phyloP scores from a whole-genome alignment of 306 rosid genomes.

The Acacia melanoxylon region DNA sequence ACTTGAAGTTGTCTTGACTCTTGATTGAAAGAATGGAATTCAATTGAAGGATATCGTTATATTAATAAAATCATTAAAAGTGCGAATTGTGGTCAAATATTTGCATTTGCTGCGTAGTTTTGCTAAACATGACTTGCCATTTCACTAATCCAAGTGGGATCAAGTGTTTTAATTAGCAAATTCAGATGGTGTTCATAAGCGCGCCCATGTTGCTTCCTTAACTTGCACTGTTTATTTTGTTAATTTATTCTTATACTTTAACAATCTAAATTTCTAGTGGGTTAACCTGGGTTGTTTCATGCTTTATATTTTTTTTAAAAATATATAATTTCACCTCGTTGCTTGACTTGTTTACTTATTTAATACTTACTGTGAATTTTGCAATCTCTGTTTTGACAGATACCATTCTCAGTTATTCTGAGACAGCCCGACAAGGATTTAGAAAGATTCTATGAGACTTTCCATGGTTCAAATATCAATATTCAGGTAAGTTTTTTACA shows the following conservation, averaged over 20 bases:
- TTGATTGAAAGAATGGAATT: slow-evolving; percentile 7
- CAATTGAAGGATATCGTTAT: not conserved
- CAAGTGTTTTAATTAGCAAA: slow-evolving; percentile 12
- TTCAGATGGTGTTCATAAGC: not conserved
- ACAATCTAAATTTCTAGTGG: not conserved
- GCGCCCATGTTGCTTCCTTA: not conserved
- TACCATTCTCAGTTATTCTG: slow-evolving; percentile 75
- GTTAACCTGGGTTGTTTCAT: not conserved
- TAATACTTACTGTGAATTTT: slow-evolving; percentile 14
- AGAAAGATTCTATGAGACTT: slow-evolving; percentile 80
- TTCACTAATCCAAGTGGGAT: not conserved
- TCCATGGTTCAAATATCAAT: slow-evolving; percentile 83
- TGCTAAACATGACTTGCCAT: slow-evolving; percentile 11
- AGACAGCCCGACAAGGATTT: slow-evolving; percentile 55
- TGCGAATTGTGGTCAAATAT: not conserved
- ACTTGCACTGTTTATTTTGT: not conserved
- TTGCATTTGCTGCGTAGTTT: slow-evolving; percentile 17
- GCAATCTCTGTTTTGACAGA: slow-evolving; percentile 48
- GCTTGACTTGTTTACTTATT: slow-evolving; percentile 11
- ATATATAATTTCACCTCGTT: slow-evolving; percentile 17
- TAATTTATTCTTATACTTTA: not conserved
- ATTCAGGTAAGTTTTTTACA: slow-evolving; percentile 65
- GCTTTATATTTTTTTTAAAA: not conserved
- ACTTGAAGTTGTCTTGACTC: not conserved
- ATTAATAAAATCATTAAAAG: slow-evolving; percentile 2